These are phyloP conservation scores for Pseudognaphalium luteoalbum DNA, from an alignment of 129 eudicot genomes.

Conservation along the genomic window DNA sequence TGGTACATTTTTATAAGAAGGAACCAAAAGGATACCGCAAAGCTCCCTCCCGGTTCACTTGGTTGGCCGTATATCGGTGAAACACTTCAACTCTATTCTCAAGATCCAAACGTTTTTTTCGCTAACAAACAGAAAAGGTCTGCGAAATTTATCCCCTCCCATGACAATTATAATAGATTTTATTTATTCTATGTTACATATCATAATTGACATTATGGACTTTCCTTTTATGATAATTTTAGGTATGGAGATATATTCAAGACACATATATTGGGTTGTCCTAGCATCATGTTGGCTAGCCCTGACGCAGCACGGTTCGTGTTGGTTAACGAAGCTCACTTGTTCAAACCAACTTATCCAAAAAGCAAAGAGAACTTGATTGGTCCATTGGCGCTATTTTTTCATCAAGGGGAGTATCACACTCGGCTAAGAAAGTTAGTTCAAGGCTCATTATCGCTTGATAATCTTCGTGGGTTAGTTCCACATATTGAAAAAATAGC, in stretches of 20 bases:
- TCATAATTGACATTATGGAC: neutral
- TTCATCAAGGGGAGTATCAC: constrained; percentile 61
- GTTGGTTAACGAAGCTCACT: constrained; percentile 49
- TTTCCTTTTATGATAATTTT: neutral
- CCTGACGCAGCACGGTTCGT: constrained; percentile 63
- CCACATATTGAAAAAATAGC: constrained; percentile 43
- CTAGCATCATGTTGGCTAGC: constrained; percentile 64
- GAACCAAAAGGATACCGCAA: constrained; percentile 20
- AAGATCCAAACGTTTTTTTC: constrained; percentile 55
- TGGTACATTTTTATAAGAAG: constrained; percentile 33
- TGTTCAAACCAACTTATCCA: constrained; percentile 62
- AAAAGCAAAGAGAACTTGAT: constrained; percentile 60
- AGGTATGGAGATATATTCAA: constrained; percentile 65
- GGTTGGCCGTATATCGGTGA: constrained; percentile 73
- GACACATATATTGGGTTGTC: constrained; percentile 57
- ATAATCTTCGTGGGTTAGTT: constrained; percentile 42
- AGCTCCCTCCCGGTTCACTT: constrained; percentile 65
- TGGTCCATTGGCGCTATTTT: constrained; percentile 54
- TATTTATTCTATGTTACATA: neutral
- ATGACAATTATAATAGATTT: neutral
- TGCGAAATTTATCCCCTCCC: neutral
- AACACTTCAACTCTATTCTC: constrained; percentile 65
- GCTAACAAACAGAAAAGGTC: constrained; percentile 51
- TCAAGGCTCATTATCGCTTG: constrained; percentile 49
- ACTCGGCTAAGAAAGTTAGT: constrained; percentile 51